Base-by-base conservation (phyloP, 805 yeast species). In the Hemisphaericaspora nanyangensis region DNA sequence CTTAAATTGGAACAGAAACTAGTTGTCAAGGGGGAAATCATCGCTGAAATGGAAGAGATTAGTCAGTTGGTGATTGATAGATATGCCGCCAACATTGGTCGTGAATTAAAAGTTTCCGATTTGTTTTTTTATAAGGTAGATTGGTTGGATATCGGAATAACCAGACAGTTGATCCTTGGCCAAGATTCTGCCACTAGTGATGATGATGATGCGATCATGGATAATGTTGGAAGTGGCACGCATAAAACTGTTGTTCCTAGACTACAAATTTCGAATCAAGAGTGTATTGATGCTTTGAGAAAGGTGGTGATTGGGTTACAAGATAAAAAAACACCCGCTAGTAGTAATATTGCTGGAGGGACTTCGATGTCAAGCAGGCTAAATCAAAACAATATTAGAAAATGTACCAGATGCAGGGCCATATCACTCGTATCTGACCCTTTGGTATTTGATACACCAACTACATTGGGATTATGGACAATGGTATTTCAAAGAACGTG, bases 401-500 rank as follows among this genome's bases (percentile, higher is more conserved):
- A 61, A 40, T 69, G 74, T 47, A 63, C 69, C 4, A 49, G 74
- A 41, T 69, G 74, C 40, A 48, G 74, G 18, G 59, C 72, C 6
- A 49, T 65, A 2, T 72, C 81, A 0, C 57, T 65, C 15, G 58
- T 63, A 3, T 49, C 58, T 7, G 75, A 70, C 46, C 61, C 73
- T 32, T 38, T 58, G 22, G 63, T 65, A 5, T 72, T 65, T 43
- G 65, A 63, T 13, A 39, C 54, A 12, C 46, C 56, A 26, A 44
- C 50, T 44, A 38, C 67, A 38, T 45, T 65, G 25, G 71, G 65
- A 7, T 51, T 58, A 40, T 75, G 87, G 84, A 74, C 83, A 1
- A 66, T 78, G 62, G 80, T 82, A 1, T 81, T 79, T 55, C 89
- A 82, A 48, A 66, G 89, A 44, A 77, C 77, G 18, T 85, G 95